phyloP scores from a whole-genome alignment of 2,329 filamentous ascomycete species.

The Pseudogymnoascus sp. region DNA sequence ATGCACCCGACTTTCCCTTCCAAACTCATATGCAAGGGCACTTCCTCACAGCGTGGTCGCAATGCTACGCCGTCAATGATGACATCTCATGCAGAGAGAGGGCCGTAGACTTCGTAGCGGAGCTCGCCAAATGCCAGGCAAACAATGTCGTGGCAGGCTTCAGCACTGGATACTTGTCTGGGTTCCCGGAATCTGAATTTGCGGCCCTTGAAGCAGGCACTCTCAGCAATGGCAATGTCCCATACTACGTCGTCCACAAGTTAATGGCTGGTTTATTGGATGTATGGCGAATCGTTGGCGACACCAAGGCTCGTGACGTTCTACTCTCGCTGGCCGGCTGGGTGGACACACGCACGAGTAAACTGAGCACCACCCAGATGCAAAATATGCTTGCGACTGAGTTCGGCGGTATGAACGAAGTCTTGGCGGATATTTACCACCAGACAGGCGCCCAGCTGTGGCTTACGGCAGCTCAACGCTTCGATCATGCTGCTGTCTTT shows the following conservation, averaged over 20 bases:
- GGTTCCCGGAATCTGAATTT: slow-evolving; percentile 45
- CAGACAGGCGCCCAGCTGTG: slow-evolving; percentile 38
- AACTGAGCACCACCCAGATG: slow-evolving; percentile 37
- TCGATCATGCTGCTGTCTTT: slow-evolving; percentile 41
- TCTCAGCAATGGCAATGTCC: slow-evolving; percentile 41
- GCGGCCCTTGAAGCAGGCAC: slow-evolving; percentile 34
- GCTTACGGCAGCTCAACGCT: slow-evolving; percentile 39
- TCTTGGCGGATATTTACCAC: slow-evolving; percentile 39
- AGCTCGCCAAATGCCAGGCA: slow-evolving; percentile 41
- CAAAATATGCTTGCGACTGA: slow-evolving; percentile 40
- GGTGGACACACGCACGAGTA: slow-evolving; percentile 39
- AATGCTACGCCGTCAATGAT: slow-evolving; percentile 34
- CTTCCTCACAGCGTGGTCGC: slow-evolving; percentile 40
- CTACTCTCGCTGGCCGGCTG: slow-evolving; percentile 37
- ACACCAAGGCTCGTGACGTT: slow-evolving; percentile 34
- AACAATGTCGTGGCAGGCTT: slow-evolving; percentile 40
- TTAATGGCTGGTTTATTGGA: slow-evolving; percentile 34
- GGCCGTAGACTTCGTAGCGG: slow-evolving; percentile 32
- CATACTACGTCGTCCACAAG: slow-evolving; percentile 47
- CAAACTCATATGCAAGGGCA: slow-evolving; percentile 43
- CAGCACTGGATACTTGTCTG: slow-evolving; percentile 38
- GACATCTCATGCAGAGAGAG: slow-evolving; percentile 37
- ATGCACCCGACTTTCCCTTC: slow-evolving; percentile 45
- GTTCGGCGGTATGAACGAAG: slow-evolving; percentile 46
- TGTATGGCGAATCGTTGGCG: slow-evolving; percentile 37